Conservation (phyloP, 768 basidiomycete species). For the Clitopilus passeckerianus region DNA sequence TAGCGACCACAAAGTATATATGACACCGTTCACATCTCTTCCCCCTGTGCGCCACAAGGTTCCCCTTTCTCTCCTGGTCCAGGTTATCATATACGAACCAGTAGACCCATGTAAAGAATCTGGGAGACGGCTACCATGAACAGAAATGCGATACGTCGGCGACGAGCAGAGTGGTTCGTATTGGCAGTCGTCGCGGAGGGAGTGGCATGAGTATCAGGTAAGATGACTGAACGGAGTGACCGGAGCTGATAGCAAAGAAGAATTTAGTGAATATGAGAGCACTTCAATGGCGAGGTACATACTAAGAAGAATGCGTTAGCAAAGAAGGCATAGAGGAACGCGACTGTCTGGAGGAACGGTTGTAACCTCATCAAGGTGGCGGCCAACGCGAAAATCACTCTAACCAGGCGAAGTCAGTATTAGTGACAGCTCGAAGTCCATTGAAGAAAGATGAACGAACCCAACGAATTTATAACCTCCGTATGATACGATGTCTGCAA, state of each 20-base stretch:
- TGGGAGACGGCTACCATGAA: conserved; percentile 83
- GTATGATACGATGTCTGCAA: conserved; percentile 85
- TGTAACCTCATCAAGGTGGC: conserved; percentile 62
- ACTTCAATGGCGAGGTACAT: neutral
- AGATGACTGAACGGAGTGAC: conserved; percentile 32
- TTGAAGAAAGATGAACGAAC: conserved; percentile 35
- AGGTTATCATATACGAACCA: conserved; percentile 47
- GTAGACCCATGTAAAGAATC: conserved; percentile 78
- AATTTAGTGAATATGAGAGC: neutral
- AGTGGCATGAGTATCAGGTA: conserved; percentile 66
- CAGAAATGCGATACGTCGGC: conserved; percentile 84
- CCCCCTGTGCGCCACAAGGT: no score
- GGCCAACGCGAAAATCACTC: conserved; percentile 81
- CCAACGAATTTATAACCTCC: conserved; percentile 98
- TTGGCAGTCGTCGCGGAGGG: conserved; percentile 43
- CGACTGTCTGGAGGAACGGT: conserved; percentile 56
- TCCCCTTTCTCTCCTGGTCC: no score
- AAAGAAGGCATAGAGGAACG: conserved; percentile 82
- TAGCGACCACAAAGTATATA: neutral
- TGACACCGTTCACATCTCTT: no score
- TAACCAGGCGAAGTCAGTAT: conserved; percentile 20
- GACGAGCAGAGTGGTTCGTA: conserved; percentile 72
- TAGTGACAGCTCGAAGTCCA: neutral
- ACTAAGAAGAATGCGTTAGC: conserved; percentile 61
- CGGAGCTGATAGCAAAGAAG: conserved; percentile 5